Conservation (phyloP, 805 yeast species). For the Starmerella apis region DNA sequence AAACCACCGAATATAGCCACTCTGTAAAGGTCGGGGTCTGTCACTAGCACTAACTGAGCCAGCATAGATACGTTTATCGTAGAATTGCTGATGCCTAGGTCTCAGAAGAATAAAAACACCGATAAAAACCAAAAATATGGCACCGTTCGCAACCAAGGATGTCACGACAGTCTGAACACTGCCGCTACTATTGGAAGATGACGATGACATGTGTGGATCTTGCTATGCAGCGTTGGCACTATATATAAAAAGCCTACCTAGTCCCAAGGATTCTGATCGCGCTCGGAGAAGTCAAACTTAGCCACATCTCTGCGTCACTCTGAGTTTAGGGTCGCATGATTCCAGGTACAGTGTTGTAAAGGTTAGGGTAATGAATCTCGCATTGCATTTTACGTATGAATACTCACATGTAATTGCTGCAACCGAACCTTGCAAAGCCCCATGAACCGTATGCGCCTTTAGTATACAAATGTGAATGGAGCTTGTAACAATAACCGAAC, state of each 20-base stretch:
- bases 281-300: neutral
- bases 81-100: constrained; percentile 57
- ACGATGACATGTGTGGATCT: neutral
- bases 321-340: constrained; percentile 1
- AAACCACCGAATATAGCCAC: constrained; percentile 63
- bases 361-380: neutral
- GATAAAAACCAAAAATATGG: constrained; percentile 53
- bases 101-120: constrained; percentile 55
- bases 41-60: constrained; percentile 39
- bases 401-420: too few species aligned
- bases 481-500: too few species aligned
- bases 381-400: neutral
- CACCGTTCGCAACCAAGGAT: constrained; percentile 57
- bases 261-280: neutral
- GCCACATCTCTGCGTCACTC: neutral
- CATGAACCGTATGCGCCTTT: too few species aligned
- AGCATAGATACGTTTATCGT: constrained; percentile 68
- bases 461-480: too few species aligned
- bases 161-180: constrained; percentile 48
- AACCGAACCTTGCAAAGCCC: too few species aligned
- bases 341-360: neutral
- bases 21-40: constrained; percentile 61
- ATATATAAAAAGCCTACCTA: neutral
- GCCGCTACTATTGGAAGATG: constrained; percentile 13
- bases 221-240: neutral